Conservation (phyloP, 2,329 filamentous ascomycete species). For the Diaporthe sp. region DNA sequence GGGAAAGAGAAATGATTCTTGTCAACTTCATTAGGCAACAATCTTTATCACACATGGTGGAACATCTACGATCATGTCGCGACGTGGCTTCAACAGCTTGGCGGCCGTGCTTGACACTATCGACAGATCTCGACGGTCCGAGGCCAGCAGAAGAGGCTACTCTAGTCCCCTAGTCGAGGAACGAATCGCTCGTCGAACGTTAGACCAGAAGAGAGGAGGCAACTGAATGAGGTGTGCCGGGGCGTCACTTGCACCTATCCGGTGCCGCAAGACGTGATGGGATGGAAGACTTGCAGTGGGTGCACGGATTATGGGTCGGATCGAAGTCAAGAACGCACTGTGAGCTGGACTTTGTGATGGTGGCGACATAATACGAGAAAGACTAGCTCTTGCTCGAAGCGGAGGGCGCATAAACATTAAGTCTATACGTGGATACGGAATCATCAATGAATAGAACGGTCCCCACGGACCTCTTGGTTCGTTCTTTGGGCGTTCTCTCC, state of each 20-base stretch:
- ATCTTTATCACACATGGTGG: no score
- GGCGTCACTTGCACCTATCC: neutral
- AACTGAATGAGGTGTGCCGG: no score
- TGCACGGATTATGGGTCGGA: neutral
- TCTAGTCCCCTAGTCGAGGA: no score
- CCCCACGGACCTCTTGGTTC: neutral
- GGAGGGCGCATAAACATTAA: neutral
- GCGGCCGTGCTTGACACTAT: no score
- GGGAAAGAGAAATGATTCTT: conserved; percentile 41
- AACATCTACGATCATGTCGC: no score
- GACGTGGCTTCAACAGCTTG: no score
- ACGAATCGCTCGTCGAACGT: neutral
- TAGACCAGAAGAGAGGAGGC: neutral
- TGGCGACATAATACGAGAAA: neutral
- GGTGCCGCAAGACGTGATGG: neutral
- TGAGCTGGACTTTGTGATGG: neutral
- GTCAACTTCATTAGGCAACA: neutral
- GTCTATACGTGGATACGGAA: neutral
- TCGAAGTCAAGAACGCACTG: neutral
- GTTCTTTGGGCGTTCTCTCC: neutral
- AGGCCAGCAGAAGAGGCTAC: neutral
- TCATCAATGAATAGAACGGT: neutral
- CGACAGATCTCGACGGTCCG: neutral
- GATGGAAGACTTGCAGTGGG: neutral
- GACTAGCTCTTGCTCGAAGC: neutral